Evolutionary conservation across 192 early-diverging fungal species (phyloP), one percentile per base, ranked within the genome.

Genomic region (Coemansia sp.): DNA sequence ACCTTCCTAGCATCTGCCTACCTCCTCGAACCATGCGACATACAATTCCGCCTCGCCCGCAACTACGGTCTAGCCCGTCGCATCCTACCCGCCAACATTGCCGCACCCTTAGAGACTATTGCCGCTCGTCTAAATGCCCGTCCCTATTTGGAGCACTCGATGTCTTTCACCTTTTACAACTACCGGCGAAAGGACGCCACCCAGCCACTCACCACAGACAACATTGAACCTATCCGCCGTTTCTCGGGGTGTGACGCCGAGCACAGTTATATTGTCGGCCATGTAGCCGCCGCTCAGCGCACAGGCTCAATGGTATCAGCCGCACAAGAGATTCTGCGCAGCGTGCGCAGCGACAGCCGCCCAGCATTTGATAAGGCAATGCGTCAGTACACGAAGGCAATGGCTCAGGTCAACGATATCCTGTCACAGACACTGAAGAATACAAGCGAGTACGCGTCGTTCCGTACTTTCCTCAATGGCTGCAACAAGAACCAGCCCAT

Each of bases 401-500:
- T 94, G 75, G 67, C 78, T 3, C 71, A 70, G 30, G 93, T 94
- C 68, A 95, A 95, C 77, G 71, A 70, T 19, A 88, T 91, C 60
- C 88, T 96, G 91, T 89, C 93, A 38, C 87, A 86, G 33, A 95
- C 95, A 87, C 91, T 93, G 88, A 75, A 80, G 57, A 65, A 86
- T 23, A 85, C 91, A 26, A 81, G 72, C 4, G 93, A 93, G 64
- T 95, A 96, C 59, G 74, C 89, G 43, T 89, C 92, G 75, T 96
- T 95, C 86, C 84, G 94, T n/a, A 94, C 95, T 1, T 96, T 94
- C 76, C 93, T 96, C 62, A 94, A 92, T 89, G 95, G 93, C 7
- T 90, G 88, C 61, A 40, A 35, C 55, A 93, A 91, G 83, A 89
- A 91, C 74, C 91, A 94, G 87, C 87, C 92, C 52, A 94, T 96